These are phyloP conservation scores for Naegleria fowleri DNA, from an alignment of 208 protist genomes.

Conservation along the genomic window DNA sequence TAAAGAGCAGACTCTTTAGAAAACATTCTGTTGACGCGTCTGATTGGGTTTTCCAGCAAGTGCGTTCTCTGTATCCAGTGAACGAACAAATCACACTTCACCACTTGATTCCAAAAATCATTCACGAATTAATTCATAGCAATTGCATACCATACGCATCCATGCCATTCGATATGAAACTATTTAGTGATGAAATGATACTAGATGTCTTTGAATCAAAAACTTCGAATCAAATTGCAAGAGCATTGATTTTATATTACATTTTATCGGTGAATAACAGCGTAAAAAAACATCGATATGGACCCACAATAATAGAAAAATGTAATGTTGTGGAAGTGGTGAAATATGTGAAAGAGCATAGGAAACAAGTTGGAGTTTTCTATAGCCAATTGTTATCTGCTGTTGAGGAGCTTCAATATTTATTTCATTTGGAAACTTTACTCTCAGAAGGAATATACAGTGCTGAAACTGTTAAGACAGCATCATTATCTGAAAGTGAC, in stretches of 20 bases:
- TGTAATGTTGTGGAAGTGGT: slow-evolving; percentile 20
- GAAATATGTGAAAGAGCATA: neutral
- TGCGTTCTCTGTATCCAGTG: neutral
- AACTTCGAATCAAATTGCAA: neutral
- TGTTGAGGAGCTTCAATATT: slow-evolving; percentile 1
- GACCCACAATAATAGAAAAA: neutral
- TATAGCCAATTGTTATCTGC: slow-evolving; percentile 5
- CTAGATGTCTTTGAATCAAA: neutral
- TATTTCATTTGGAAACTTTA: slow-evolving; percentile 15
- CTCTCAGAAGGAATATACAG: neutral
- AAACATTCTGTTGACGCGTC: slow-evolving; percentile 13
- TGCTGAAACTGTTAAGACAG: neutral
- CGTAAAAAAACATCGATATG: neutral
- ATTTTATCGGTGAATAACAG: slow-evolving; percentile 6
- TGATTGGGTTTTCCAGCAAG: slow-evolving; percentile 16
- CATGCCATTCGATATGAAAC: neutral
- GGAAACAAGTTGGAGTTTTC: neutral
- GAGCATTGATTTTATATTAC: neutral
- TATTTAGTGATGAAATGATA: neutral
- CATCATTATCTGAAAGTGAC: neutral
- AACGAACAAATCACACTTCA: neutral
- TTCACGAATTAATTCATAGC: neutral
- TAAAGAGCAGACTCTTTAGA: slow-evolving; percentile 16
- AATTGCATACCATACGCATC: slow-evolving; percentile 3
- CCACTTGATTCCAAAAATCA: neutral